Evolutionary conservation across 768 basidiomycete genomes (phyloP).

Genomic region (Crucibulum laeve): DNA sequence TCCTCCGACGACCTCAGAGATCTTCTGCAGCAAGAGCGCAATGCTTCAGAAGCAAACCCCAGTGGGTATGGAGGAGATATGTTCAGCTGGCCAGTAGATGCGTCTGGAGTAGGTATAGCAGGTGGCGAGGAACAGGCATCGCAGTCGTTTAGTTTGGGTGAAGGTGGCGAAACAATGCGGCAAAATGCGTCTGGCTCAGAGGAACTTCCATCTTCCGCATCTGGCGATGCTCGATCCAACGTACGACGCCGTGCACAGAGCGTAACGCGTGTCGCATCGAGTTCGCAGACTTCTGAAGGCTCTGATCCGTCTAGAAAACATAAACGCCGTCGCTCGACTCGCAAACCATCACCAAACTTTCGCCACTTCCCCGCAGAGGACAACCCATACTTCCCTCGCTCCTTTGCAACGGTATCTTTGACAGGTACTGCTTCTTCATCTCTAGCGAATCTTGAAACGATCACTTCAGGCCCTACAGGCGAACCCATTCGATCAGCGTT

Average conservation of each 20-base stretch:
- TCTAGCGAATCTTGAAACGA: conserved; percentile 5
- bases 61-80: too few relatives aligned
- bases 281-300: too few relatives aligned
- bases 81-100: background rate
- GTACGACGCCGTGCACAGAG: background rate
- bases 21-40: background rate
- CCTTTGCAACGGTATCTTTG: conserved; percentile 14
- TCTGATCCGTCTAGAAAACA: conserved; percentile 2
- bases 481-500: conserved; percentile 11
- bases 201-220: too few relatives aligned
- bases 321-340: conserved; percentile 7
- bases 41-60: background rate
- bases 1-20: background rate
- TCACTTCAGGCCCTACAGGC: conserved; percentile 11
- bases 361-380: conserved; percentile 28
- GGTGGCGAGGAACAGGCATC: too few relatives aligned
- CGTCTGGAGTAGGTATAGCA: too few relatives aligned
- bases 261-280: background rate
- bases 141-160: too few relatives aligned
- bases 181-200: too few relatives aligned
- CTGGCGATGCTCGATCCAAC: background rate
- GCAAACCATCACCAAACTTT: conserved; percentile 17
- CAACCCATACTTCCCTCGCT: conserved; percentile 14
- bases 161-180: too few relatives aligned
- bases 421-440: conserved; percentile 5